A percentile compares a stretch with the other conserved stretches of the same genome.
Conservation (phyloP, 1,284 basidiomycete species). For the Malassezia caprae region DNA sequence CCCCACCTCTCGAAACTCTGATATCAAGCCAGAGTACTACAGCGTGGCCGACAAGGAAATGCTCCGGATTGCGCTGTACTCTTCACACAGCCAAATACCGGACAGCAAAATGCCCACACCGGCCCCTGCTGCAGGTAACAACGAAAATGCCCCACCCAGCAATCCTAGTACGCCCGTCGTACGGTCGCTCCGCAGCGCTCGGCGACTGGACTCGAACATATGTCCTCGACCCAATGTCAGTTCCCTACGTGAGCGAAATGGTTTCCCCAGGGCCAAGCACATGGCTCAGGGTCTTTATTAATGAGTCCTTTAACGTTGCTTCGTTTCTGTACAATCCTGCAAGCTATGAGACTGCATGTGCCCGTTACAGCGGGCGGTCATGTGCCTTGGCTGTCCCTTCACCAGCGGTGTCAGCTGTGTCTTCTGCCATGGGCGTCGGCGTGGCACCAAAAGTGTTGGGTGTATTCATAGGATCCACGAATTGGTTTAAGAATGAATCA, state of each 20-base stretch:
- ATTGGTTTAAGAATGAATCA: conserved; percentile 36
- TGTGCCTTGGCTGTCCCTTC: background rate
- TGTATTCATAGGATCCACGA: conserved; percentile 23
- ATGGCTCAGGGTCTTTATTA: background rate
- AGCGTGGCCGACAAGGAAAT: conserved; percentile 3
- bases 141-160: background rate
- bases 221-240: background rate
- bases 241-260: background rate
- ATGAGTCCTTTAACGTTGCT: background rate
- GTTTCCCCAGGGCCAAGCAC: background rate
- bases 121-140: background rate
- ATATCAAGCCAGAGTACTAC: background rate
- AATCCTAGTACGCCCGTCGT: background rate
- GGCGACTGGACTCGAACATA: background rate
- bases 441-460: background rate
- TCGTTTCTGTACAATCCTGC: background rate
- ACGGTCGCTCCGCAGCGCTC: background rate
- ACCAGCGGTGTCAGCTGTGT: background rate
- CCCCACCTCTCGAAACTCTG: background rate
- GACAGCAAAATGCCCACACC: background rate
- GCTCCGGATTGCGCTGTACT: conserved; percentile 3
- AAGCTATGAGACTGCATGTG: background rate
- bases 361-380: background rate
- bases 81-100: background rate
- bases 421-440: background rate